These are phyloP conservation scores for Neostapfia colusana DNA, from an alignment of 176 grass and related monocot species.

Conservation along the genomic window DNA sequence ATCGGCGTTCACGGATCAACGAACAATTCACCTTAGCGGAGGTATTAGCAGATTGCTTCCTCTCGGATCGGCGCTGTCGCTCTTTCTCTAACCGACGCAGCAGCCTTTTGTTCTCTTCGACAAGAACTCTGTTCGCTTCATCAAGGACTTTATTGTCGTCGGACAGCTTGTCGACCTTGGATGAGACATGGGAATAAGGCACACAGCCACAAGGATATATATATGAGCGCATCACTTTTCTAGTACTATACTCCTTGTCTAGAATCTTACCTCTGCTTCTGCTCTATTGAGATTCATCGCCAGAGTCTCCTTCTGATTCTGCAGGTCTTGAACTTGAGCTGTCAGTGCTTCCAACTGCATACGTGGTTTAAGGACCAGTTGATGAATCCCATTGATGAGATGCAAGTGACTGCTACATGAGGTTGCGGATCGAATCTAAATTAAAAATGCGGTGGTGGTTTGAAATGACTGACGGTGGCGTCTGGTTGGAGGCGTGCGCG, in stretches of 20 bases:
- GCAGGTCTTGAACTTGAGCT: slow-evolving; percentile 56
- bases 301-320: slow-evolving; percentile 71
- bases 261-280: slow-evolving; percentile 74
- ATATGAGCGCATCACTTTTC: neutral
- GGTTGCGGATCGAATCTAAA: too few species aligned
- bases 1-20: neutral
- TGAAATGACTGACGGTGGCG: slow-evolving; percentile 38
- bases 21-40: slow-evolving; percentile 74
- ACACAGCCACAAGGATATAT: too few species aligned
- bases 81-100: slow-evolving; percentile 59
- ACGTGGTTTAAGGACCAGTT: neutral
- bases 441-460: too few species aligned
- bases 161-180: slow-evolving; percentile 63
- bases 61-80: slow-evolving; percentile 52
- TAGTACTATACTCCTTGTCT: neutral
- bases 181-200: neutral
- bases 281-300: slow-evolving; percentile 72
- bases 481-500: slow-evolving; percentile 39
- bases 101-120: slow-evolving; percentile 75
- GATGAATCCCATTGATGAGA: too few species aligned
- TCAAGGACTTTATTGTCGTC: slow-evolving; percentile 78
- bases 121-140: slow-evolving; percentile 57
- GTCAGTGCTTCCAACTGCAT: slow-evolving; percentile 45
- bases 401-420: neutral
- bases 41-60: slow-evolving; percentile 57